phyloP scores from a whole-genome alignment of 169 alveolate species.

The Condylostoma magnum region DNA sequence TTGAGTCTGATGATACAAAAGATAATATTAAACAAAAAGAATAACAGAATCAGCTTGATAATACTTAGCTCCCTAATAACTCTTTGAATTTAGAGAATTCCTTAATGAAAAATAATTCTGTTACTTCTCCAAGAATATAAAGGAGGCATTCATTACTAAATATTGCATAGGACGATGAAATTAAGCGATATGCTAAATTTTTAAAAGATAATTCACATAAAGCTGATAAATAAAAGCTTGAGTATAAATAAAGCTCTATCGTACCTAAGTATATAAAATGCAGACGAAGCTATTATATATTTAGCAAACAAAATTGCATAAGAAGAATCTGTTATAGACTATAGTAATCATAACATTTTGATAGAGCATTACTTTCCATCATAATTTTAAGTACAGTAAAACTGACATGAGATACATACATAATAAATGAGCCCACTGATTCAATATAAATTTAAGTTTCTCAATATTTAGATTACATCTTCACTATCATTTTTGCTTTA shows the following conservation, averaged over 20 bases:
- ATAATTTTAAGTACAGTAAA: constrained; percentile 3
- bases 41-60: neutral
- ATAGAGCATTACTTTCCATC: neutral
- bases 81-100: neutral
- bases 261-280: neutral
- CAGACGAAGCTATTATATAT: constrained; percentile 4
- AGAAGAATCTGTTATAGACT: constrained; percentile 14
- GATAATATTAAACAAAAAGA: neutral
- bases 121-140: neutral
- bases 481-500: constrained; percentile 61
- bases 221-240: neutral
- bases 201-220: neutral
- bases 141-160: neutral
- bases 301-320: neutral
- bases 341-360: neutral
- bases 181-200: neutral
- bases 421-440: neutral
- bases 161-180: neutral
- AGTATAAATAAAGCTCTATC: neutral
- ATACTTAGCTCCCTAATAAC: neutral
- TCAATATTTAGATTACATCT: constrained; percentile 49
- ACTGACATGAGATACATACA: constrained; percentile 22
- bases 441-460: neutral
- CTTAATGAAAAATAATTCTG: too few relatives aligned
- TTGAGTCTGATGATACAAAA: constrained; percentile 11